A percentile compares a stretch with the other conserved stretches of the same genome.
Conservation (phyloP, 169 alveolate genomes). For the Eimeria sp. region DNA sequence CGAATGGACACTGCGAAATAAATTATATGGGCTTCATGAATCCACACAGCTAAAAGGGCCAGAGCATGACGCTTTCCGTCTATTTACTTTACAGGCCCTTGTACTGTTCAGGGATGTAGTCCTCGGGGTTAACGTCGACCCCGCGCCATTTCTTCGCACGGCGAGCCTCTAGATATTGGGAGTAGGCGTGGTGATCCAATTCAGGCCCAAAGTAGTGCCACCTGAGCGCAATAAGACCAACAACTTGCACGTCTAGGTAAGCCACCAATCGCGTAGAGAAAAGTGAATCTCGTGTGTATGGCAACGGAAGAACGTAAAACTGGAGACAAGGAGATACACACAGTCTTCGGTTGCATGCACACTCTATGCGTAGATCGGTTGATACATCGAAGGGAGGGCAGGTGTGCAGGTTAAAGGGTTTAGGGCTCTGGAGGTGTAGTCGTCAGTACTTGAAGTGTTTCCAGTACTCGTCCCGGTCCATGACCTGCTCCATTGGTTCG, state of each 20-base stretch:
- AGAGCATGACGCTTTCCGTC: not conserved
- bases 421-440: no score
- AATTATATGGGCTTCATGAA: not conserved
- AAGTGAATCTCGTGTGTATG: no score
- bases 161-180: conserved; percentile 93
- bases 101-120: conserved; percentile 93
- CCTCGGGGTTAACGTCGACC: conserved; percentile 91
- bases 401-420: no score
- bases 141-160: conserved; percentile 92
- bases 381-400: no score
- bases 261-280: no score
- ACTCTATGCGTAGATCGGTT: no score
- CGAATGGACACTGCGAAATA: not conserved
- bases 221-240: not conserved
- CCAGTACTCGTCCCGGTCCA: conserved; percentile 74
- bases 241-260: not conserved
- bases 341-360: no score
- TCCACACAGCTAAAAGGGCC: not conserved
- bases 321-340: no score
- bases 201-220: conserved; percentile 93
- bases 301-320: no score
- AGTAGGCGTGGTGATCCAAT: conserved; percentile 92
- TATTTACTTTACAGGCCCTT: conserved; percentile 40
- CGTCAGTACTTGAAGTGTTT: conserved; percentile 20
- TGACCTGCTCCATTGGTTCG: conserved; percentile 65